Evolutionary conservation across 495 filamentous ascomycete species (phyloP).

Genomic region (Saxophila tyrrhenica): DNA sequence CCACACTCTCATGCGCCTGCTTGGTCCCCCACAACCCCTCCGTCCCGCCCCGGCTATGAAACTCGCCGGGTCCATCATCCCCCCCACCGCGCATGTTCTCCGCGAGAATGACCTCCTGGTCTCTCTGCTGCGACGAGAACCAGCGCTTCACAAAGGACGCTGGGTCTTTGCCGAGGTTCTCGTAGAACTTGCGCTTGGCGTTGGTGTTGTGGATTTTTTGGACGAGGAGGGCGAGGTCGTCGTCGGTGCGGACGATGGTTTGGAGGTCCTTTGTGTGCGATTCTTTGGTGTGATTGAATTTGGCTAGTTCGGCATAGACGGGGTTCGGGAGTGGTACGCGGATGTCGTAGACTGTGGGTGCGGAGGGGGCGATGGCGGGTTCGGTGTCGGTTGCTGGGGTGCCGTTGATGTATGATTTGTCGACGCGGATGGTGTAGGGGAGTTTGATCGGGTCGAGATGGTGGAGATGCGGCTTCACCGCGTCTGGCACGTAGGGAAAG

Average conservation of each 20-base stretch:
- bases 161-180: constrained; percentile 64
- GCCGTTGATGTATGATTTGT: constrained; percentile 62
- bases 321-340: constrained; percentile 77
- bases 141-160: constrained; percentile 70
- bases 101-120: constrained; percentile 80
- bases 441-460: constrained; percentile 75
- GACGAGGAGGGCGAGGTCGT: constrained; percentile 68
- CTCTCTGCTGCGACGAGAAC: constrained; percentile 77
- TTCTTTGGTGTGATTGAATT: constrained; percentile 32
- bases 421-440: constrained; percentile 86
- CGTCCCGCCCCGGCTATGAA: constrained; percentile 7
- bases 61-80: neutral
- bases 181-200: constrained; percentile 76
- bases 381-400: constrained; percentile 33
- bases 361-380: constrained; percentile 33
- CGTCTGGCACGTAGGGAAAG: constrained; percentile 80
- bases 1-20: constrained; percentile 7
- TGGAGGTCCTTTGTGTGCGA: constrained; percentile 54
- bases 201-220: constrained; percentile 68
- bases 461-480: constrained; percentile 60
- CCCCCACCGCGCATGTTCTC: constrained; percentile 41
- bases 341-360: constrained; percentile 71
- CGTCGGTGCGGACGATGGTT: constrained; percentile 61
- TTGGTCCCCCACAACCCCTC: constrained; percentile 5
- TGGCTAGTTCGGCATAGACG: constrained; percentile 52